These are phyloP conservation scores for Diaporthe citriasiana DNA, from an alignment of 2,329 filamentous ascomycete genomes.

Conservation along the genomic window DNA sequence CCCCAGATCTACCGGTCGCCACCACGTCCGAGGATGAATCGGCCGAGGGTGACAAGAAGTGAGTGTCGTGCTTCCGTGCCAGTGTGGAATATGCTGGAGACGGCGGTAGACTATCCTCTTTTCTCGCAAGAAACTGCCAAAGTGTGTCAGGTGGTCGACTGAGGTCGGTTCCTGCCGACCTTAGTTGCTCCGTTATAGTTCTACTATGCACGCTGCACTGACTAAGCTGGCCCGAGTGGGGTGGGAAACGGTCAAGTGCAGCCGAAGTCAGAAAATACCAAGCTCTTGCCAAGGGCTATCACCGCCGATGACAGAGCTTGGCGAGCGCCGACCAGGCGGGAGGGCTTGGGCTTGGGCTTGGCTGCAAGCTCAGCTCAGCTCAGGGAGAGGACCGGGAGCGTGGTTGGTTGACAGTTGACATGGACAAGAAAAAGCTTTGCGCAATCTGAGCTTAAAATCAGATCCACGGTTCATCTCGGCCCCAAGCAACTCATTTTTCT, in stretches of 20 bases:
- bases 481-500: background rate
- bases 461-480: background rate
- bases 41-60: background rate
- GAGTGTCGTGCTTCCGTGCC: background rate
- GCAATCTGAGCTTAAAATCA: background rate
- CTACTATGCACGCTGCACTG: background rate
- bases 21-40: constrained; percentile 2
- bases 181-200: background rate
- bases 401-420: background rate
- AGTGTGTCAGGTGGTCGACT: background rate
- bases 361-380: constrained; percentile 15
- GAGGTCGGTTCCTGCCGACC: background rate
- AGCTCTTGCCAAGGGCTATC: constrained; percentile 32
- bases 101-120: too few relatives aligned
- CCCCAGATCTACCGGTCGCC: background rate
- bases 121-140: constrained; percentile 14
- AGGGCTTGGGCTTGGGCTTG: constrained; percentile 11
- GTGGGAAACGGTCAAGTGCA: constrained; percentile 9
- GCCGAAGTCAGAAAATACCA: constrained; percentile 25
- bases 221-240: background rate
- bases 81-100: background rate
- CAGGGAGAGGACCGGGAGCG: background rate
- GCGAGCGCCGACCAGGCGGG: constrained; percentile 5
- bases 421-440: background rate
- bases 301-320: constrained; percentile 10